Base-by-base conservation (phyloP, 108 stramenopile species). In the Aurantiochytrium sp. region DNA sequence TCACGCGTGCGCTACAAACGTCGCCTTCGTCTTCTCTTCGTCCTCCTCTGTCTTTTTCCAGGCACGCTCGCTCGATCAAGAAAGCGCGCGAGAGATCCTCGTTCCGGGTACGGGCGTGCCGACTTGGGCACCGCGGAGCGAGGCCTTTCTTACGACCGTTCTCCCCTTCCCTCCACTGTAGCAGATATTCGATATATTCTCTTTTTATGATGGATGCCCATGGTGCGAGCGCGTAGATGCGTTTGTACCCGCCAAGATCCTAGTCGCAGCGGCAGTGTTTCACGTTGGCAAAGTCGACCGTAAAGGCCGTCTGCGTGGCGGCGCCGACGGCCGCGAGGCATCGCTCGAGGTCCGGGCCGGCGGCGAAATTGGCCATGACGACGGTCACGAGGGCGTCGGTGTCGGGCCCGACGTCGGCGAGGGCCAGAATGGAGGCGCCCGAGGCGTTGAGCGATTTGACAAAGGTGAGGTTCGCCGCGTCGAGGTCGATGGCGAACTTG, bases 211-310 rank as follows among this genome's bases (percentile, higher is more conserved):
- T 17, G 50, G 17, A 52, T 52, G 50, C 50, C 55, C 15, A 34
- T 65, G 19, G 34, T 65, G 8, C 19, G 34, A 30, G 15, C 27
- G 12, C 17, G 12, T 12, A 12, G 12, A 19, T 12, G 21, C 17
- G 21, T 19, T 54, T 54, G 12, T 54, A 19, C 17, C 21, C 21
- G 53, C 21, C 21, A 21, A 54, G 21, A 54, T 68, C 19, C 19
- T 32, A 81, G 45, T 81, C 73, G 1, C 73, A 81, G 42, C 42
- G n/a, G 73, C 73, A 81, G 24, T 81, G 73, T 30, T 81, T 81
- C 21, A 81, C 73, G 12, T 17, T 48, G 42, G 2, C 73, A 48
- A 81, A 81, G 27, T 81, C 73, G 17, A 41, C 45, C 8, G 6
- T 81, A 30, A 48, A 81, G n/a, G 73, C 45, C 6, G 73, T 48